Base-by-base conservation (phyloP, 352 stramenopile species). In the Pythium insidiosum region DNA sequence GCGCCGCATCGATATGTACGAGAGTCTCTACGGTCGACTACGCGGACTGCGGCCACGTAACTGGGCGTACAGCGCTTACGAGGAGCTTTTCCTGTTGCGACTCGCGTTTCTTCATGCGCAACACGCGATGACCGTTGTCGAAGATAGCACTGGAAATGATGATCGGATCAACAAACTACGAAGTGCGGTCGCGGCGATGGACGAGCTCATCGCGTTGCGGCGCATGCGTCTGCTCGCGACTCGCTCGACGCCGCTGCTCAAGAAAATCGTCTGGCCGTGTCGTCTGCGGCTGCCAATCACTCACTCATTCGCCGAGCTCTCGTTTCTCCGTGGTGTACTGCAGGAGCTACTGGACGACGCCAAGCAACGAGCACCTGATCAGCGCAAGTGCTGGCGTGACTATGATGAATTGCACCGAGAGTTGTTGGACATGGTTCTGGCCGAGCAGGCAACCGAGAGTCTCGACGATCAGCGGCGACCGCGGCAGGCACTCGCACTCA, bases 21-120 rank as follows among this genome's bases (percentile, higher is more conserved):
- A 82, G 41, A 84, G 73, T 47, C 50, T 84, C 2, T 74, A 63
- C 5, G 68, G 68, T 7, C 63, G 70, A 13, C 46, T 86, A 18
- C 63, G 68, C 7, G 56, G 63, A 13, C 48, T 47, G 0, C 66
- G 66, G 34, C 42, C 58, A 1, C 52, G 51, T 6, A 63, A 48
- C 4, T 43, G 38, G 16, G 34, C 51, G 3, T 79, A 83, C 31
- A 43, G 50, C 13, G 35, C 51, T 6, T 77, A 71, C 22, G 68
- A 84, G 56, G 71, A 87, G 37, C 38, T 84, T 1, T 24, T 87
- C 1, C 34, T 84, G 12, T 23, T 79, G 2, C 56, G 74, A 13
- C 23, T 87, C 1, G 63, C 67, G 2, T 84, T 87, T 43, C 22
- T 87, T 10, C 71, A 82, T 34, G 63, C 53, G 1, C 47, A 58